Evolutionary conservation across 2,329 filamentous ascomycete species (phyloP), one percentile per base, ranked within the genome.

Genomic region (Monilinia fructicola): DNA sequence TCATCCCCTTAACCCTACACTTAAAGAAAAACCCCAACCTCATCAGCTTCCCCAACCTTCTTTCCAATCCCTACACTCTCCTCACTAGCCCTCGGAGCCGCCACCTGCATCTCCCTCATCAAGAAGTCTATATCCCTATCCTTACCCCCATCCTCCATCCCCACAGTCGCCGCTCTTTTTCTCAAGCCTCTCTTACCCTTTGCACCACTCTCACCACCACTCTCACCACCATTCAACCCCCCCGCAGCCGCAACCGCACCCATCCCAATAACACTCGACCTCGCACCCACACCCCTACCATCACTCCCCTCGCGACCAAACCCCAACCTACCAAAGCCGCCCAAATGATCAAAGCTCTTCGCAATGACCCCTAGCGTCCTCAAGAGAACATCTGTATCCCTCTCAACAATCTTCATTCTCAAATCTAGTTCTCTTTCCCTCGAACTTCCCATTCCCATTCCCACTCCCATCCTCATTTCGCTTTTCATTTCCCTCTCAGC

Each of bases 381-480:
- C 35, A 73, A 38, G 23, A 75, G 53, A 4, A 72, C 59, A 21
- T 40, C 40, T 44, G 74, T 75, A 59, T 75, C 73, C 4, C 67
- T 66, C 62, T 75, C 74, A 12, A 75, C 69, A 65, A 65, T 71
- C 2, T 44, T 38, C 26, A 75, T 40, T 12, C 73, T 54, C 0
- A 28, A 55, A 59, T 75, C 71, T n/a, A 74, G 46, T 3, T 74
- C 73, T 35, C 59, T 65, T 52, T 74, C 71, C 11, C 66, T 56
- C 28, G 6, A 69, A 54, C 23, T 31, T 59, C 23, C 62, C 48
- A 54, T 71, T 71, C 38, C 67, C 54, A 42, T 68, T 14, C 42
- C 28, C 35, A 26, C 28, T 44, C 16, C 14, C 23, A 42, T 12
- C 18, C 38, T 7, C 35, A 35, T 38, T 16, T n/a, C 38, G 7